Base-by-base conservation (phyloP, 371 early-diverging fungal species). In the Batkoa obscura region DNA sequence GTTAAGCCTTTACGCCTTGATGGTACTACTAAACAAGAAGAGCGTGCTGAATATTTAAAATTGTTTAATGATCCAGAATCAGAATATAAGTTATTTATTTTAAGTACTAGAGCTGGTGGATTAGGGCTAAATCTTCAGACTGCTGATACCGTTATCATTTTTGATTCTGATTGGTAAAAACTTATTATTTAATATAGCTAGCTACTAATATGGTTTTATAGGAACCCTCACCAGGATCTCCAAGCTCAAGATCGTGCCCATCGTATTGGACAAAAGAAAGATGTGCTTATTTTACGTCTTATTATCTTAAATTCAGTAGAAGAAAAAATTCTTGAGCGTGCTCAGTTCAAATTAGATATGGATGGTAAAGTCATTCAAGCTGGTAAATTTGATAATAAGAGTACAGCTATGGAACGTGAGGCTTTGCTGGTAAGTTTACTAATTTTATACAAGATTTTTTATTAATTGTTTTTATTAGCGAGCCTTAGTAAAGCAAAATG, bases 201-300 rank as follows among this genome's bases (percentile, higher is more conserved):
- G 61, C 45, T 60, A 60, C 39, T 61, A 23, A 38, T 38, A 23
- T 23, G 23, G 23, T 23, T 23, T 42, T 53, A 15, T 45, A 73
- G 76, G 85, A 99, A 99, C 66, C 99, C 99, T 23, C 94, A 96
- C 64, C 91, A 90, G 61, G 99, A 99, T 74, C 73, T 97, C 42
- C 99, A 99, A 76, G 99, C 99, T 0, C 99, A 98, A 70, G 99
- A 98, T 70, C 89, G 99, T 66, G 99, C 99, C 0, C 99, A 99
- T 75, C 87, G 99, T 68, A 98, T 99, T 64, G 99, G 99, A n/a
- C 99, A 99, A 70, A 99, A 88, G 32, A 96, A 95, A 62, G 98
- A 98, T 70, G 99, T 99, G n/a, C 82, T 90, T 33, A 94, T 99
- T 51, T 84, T 97, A 66, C 81, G 98, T n/a, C 68, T 99, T 42